phyloP scores from a whole-genome alignment of 169 alveolate species.

The Plasmodium billcollinsi region DNA sequence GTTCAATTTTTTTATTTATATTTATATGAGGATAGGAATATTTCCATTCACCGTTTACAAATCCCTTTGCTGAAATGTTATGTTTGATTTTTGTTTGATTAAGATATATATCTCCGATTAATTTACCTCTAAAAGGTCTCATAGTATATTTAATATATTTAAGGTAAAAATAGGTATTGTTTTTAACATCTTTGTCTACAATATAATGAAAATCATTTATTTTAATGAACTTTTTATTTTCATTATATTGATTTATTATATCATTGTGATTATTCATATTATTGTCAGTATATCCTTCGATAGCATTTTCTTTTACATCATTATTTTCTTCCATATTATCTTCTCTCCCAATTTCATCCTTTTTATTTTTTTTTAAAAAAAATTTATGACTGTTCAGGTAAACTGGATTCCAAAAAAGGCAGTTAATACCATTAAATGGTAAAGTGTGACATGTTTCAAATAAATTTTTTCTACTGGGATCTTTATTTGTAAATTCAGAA shows the following conservation, averaged over 20 bases:
- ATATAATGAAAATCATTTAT: slow-evolving; percentile 56
- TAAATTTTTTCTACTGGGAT: slow-evolving; percentile 73
- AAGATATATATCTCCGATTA: slow-evolving; percentile 81
- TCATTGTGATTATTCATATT: slow-evolving; percentile 28
- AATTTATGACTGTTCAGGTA: slow-evolving; percentile 48
- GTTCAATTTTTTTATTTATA: slow-evolving; percentile 24
- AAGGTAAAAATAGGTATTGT: slow-evolving; percentile 10
- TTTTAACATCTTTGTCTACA: slow-evolving; percentile 67
- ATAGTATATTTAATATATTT: slow-evolving; percentile 30
- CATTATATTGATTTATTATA: slow-evolving; percentile 38
- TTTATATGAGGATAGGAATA: slow-evolving; percentile 78
- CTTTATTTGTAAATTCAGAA: slow-evolving; percentile 79
- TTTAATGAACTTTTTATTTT: slow-evolving; percentile 72
- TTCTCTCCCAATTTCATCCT: slow-evolving; percentile 19
- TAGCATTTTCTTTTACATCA: slow-evolving; percentile 3
- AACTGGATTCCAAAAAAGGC: slow-evolving; percentile 77
- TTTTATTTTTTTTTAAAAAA: slow-evolving; percentile 13
- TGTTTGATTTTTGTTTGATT: slow-evolving; percentile 75
- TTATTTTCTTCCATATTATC: not conserved
- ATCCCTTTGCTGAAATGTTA: slow-evolving; percentile 82
- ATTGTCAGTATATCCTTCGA: not conserved
- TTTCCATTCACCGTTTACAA: slow-evolving; percentile 86
- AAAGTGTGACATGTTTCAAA: slow-evolving; percentile 84
- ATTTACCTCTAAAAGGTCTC: slow-evolving; percentile 85
- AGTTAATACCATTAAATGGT: slow-evolving; percentile 86